A percentile compares a stretch with the other conserved stretches of the same genome.
phyloP scores from a whole-genome alignment of 371 early-diverging fungal genomes.

The Mortierella sp. region DNA sequence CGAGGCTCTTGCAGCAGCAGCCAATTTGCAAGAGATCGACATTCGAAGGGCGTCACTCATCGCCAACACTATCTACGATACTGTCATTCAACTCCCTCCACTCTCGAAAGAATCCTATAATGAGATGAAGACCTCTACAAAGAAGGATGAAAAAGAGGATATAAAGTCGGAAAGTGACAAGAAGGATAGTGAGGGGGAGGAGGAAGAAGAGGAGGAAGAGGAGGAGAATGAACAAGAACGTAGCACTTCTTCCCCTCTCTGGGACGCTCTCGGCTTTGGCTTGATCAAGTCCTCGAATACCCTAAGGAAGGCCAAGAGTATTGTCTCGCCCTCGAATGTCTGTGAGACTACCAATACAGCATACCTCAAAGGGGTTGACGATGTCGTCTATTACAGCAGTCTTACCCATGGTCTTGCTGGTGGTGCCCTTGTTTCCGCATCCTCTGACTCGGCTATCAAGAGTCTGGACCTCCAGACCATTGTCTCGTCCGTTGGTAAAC shows the following conservation, averaged over 20 bases:
- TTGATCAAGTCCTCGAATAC: slow-evolving; percentile 49
- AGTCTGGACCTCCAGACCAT: slow-evolving; percentile 29
- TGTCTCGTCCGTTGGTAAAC: slow-evolving; percentile 33
- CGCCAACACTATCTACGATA: slow-evolving; percentile 41
- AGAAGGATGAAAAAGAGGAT: slow-evolving; percentile 7
- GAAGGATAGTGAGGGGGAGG: neutral
- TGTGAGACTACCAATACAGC: slow-evolving; percentile 52
- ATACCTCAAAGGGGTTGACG: slow-evolving; percentile 50
- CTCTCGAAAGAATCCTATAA: slow-evolving; percentile 27
- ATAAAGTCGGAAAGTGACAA: neutral
- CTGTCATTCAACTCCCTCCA: slow-evolving; percentile 39
- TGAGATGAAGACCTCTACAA: slow-evolving; percentile 7
- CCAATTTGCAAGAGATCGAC: slow-evolving; percentile 32
- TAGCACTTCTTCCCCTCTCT: slow-evolving; percentile 18
- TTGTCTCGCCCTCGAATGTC: slow-evolving; percentile 24
- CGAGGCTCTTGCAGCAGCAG: slow-evolving; percentile 20
- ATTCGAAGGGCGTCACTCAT: slow-evolving; percentile 26
- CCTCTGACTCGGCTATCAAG: slow-evolving; percentile 23
- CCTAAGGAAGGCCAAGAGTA: slow-evolving; percentile 34
- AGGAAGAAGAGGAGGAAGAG: neutral
- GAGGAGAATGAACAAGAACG: neutral
- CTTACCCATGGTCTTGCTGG: slow-evolving; percentile 47
- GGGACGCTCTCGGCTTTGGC: slow-evolving; percentile 41
- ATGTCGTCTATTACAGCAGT: slow-evolving; percentile 48
- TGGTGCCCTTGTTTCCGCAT: slow-evolving; percentile 30